These are phyloP conservation scores for Tripterygium wilfordii DNA, from an alignment of 177 flowering plant genomes.

Conservation along the genomic window DNA sequence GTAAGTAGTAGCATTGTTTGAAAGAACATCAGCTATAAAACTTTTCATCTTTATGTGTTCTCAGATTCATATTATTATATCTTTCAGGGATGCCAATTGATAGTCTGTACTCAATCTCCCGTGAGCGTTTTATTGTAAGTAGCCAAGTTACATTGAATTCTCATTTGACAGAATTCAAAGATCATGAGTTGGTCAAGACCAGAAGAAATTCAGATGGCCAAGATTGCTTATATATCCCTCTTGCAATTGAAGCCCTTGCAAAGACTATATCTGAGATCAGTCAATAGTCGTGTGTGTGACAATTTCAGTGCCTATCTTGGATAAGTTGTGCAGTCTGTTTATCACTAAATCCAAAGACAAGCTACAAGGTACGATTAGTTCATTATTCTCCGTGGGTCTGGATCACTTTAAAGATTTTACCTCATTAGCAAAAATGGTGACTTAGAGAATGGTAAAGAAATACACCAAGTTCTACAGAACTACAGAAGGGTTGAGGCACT, in stretches of 20 bases:
- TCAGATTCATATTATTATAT: background rate
- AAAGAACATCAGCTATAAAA: too few relatives aligned
- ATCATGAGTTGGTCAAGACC: conserved; percentile 86
- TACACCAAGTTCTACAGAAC: too few relatives aligned
- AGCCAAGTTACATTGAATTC: conserved; percentile 73
- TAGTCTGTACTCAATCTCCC: conserved; percentile 53
- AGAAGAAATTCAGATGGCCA: conserved; percentile 73
- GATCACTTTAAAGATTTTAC: too few relatives aligned
- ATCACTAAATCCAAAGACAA: too few relatives aligned
- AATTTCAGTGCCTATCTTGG: too few relatives aligned
- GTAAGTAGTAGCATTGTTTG: conserved; percentile 30
- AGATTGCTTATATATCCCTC: conserved; percentile 72
- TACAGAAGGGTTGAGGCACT: too few relatives aligned
- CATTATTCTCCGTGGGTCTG: too few relatives aligned
- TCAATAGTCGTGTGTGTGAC: too few relatives aligned
- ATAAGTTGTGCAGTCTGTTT: too few relatives aligned
- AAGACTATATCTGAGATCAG: conserved; percentile 49
- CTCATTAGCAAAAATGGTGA: too few relatives aligned
- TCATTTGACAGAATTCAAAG: conserved; percentile 93
- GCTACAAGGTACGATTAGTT: too few relatives aligned
- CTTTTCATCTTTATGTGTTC: background rate
- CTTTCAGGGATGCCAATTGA: conserved; percentile 68
- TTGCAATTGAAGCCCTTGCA: conserved; percentile 59
- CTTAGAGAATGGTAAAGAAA: too few relatives aligned
- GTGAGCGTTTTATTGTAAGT: conserved; percentile 70